Percentiles rank a stretch among this genome's conserved stretches.
Evolutionary conservation across 2,329 filamentous ascomycete genomes (phyloP).

Genomic region (Phaeosphaeria sp.): DNA sequence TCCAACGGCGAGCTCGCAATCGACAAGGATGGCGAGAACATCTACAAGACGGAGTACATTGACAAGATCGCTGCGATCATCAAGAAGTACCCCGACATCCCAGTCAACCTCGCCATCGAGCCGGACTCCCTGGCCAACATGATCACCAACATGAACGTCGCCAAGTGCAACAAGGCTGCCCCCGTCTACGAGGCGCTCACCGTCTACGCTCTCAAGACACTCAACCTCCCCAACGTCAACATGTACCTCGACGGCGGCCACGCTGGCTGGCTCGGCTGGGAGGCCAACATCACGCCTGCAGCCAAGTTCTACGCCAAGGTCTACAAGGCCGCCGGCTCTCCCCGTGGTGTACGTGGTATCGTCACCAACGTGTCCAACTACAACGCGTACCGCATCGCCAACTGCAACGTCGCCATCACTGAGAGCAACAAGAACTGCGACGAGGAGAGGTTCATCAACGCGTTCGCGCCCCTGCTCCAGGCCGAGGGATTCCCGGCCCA

Average conservation of each 20-base stretch:
- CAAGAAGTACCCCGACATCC: constrained; percentile 60
- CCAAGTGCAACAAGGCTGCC: constrained; percentile 62
- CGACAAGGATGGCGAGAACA: constrained; percentile 58
- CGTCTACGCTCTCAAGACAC: constrained; percentile 62
- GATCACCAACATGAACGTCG: constrained; percentile 64
- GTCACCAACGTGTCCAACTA: constrained; percentile 67
- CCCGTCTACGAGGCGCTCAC: constrained; percentile 63
- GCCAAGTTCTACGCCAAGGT: constrained; percentile 57
- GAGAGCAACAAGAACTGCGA: constrained; percentile 59
- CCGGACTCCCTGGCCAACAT: constrained; percentile 62
- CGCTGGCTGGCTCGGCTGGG: constrained; percentile 70
- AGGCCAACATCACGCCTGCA: constrained; percentile 63
- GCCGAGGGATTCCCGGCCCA: constrained; percentile 59
- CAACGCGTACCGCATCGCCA: constrained; percentile 59
- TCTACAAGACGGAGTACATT: constrained; percentile 60
- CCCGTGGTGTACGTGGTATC: constrained; percentile 59
- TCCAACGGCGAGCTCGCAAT: constrained; percentile 69
- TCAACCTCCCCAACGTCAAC: constrained; percentile 67
- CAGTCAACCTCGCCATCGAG: constrained; percentile 60
- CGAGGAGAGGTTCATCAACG: constrained; percentile 61
- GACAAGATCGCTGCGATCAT: constrained; percentile 62
- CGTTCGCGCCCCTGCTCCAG: constrained; percentile 57
- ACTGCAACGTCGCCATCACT: constrained; percentile 53
- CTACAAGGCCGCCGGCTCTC: constrained; percentile 56
- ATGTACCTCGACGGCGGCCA: constrained; percentile 71